These are phyloP conservation scores for Syncephalastrum monosporum DNA, from an alignment of 371 early-diverging fungal species.

Conservation along the genomic window DNA sequence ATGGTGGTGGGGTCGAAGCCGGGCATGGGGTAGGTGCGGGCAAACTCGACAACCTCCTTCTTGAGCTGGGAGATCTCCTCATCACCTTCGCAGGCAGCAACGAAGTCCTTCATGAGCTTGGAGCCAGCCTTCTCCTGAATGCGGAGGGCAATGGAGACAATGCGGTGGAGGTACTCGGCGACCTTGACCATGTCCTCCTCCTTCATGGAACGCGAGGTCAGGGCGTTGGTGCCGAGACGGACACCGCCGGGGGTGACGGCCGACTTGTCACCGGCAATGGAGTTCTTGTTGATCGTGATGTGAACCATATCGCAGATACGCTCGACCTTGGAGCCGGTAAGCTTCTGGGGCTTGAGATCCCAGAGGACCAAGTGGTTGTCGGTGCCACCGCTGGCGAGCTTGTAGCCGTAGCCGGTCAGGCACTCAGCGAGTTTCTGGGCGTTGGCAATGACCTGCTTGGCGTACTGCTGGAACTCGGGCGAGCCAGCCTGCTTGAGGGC, in stretches of 20 bases:
- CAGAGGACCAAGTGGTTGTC: slow-evolving; percentile 94
- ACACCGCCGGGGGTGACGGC: slow-evolving; percentile 89
- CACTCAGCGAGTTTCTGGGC: slow-evolving; percentile 77
- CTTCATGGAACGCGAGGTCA: slow-evolving; percentile 90
- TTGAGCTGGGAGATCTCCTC: slow-evolving; percentile 75
- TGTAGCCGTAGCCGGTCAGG: slow-evolving; percentile 80
- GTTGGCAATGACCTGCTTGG: slow-evolving; percentile 91
- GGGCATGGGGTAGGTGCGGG: slow-evolving; percentile 90
- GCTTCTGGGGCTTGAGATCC: slow-evolving; percentile 84
- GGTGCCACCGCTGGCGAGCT: slow-evolving; percentile 90
- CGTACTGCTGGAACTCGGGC: slow-evolving; percentile 94
- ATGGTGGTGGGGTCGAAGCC: slow-evolving; percentile 58
- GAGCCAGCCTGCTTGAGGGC: slow-evolving; percentile 94
- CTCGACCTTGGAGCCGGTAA: slow-evolving; percentile 89
- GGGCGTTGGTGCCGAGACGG: slow-evolving; percentile 87
- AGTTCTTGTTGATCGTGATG: slow-evolving; percentile 95
- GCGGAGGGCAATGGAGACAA: slow-evolving; percentile 86
- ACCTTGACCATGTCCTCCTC: slow-evolving; percentile 85
- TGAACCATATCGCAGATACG: slow-evolving; percentile 95
- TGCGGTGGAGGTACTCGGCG: slow-evolving; percentile 85
- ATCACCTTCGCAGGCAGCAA: slow-evolving; percentile 67
- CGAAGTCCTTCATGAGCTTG: slow-evolving; percentile 96
- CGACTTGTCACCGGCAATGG: slow-evolving; percentile 87
- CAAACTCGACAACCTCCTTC: slow-evolving; percentile 90
- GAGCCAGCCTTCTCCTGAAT: slow-evolving; percentile 76